phyloP scores from a whole-genome alignment of 2,329 filamentous ascomycete genomes.

The Fusarium sp. region DNA sequence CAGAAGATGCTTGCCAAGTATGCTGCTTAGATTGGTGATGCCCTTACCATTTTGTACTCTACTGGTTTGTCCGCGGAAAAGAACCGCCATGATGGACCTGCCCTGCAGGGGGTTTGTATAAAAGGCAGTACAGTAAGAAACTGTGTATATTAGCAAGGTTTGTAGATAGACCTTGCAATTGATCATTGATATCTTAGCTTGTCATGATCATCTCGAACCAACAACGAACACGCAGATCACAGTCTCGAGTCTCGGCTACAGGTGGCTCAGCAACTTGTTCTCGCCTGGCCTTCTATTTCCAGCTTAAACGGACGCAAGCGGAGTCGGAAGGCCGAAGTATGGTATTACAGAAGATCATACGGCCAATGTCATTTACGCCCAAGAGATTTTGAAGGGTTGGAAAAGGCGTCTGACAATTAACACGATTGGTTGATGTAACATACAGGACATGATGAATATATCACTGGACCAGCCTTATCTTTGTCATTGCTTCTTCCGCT shows the following conservation, averaged over 20 bases:
- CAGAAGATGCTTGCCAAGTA: conserved; percentile 34
- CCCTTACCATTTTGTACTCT: background rate
- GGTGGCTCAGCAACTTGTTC: conserved; percentile 10
- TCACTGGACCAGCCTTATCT: conserved; percentile 12
- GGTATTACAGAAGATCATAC: conserved; percentile 1
- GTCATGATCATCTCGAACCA: background rate
- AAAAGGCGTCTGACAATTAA: background rate
- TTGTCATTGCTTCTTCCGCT: conserved; percentile 5
- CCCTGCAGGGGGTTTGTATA: background rate
- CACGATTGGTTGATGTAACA: conserved; percentile 8
- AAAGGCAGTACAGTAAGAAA: background rate
- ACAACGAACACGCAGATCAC: background rate
- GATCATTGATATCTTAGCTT: background rate
- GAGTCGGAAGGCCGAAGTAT: conserved; percentile 21
- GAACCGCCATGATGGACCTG: background rate
- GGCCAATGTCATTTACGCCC: conserved; percentile 34
- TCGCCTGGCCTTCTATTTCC: conserved; percentile 28
- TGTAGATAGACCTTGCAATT: conserved; percentile 4
- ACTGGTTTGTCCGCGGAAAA: background rate
- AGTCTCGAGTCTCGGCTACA: conserved; percentile 9
- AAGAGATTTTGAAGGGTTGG: background rate
- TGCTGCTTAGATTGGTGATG: conserved; percentile 6
- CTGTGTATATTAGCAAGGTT: conserved; percentile 24
- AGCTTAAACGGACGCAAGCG: conserved; percentile 7
- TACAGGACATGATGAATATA: background rate